Percentiles rank a stretch among this genome's conserved stretches.
phyloP scores from a whole-genome alignment of 2,329 filamentous ascomycete species.

The Diaporthe longicolla region DNA sequence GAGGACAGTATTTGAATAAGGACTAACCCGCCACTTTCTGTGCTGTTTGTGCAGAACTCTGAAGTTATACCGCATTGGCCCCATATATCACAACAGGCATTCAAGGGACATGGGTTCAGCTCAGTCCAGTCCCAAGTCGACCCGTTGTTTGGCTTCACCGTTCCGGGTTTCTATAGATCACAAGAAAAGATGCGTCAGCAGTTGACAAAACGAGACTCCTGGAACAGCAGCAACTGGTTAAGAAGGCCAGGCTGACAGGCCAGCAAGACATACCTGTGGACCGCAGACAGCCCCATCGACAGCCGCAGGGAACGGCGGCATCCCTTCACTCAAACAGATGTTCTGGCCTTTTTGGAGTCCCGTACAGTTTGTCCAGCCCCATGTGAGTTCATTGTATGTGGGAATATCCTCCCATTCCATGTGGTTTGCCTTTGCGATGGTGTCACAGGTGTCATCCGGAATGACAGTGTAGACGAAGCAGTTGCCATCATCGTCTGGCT shows the following conservation, averaged over 20 bases:
- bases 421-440: background rate
- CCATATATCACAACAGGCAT: background rate
- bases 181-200: no score
- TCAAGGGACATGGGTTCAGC: background rate
- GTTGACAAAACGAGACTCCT: no score
- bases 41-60: background rate
- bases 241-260: background rate
- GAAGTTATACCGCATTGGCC: background rate
- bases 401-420: background rate
- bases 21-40: background rate
- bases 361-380: background rate
- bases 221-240: no score
- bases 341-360: background rate
- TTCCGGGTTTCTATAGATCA: background rate
- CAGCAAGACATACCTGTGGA: background rate
- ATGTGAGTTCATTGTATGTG: background rate
- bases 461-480: background rate
- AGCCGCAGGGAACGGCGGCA: background rate
- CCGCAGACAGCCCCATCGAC: background rate
- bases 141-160: background rate
- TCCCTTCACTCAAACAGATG: background rate
- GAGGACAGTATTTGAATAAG: no score
- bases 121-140: background rate
- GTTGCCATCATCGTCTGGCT: background rate
- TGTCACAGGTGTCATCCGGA: background rate